Evolutionary conservation across 768 basidiomycete species (phyloP).

Genomic region (Leucocoprinus leucothites): DNA sequence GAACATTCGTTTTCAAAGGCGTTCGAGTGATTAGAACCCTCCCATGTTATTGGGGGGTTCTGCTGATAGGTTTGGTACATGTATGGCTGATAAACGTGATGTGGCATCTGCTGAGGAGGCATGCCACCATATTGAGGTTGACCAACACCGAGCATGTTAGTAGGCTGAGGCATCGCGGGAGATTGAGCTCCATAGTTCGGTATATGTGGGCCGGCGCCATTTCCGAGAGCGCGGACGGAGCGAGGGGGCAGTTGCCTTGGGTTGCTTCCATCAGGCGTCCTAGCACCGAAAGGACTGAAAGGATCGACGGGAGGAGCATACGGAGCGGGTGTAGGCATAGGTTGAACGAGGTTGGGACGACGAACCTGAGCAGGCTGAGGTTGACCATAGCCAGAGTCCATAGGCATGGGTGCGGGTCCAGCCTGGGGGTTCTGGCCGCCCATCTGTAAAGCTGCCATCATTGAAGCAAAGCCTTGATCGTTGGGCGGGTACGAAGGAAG

Average conservation of each 20-base stretch:
- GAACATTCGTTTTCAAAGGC: slow-evolving; percentile 33
- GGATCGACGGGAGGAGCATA: slow-evolving; percentile 43
- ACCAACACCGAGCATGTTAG: slow-evolving; percentile 58
- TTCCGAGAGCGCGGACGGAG: slow-evolving; percentile 46
- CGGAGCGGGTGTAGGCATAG: slow-evolving; percentile 24
- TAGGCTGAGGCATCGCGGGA: slow-evolving; percentile 54
- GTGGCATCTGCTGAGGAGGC: slow-evolving; percentile 55
- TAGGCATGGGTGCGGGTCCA: slow-evolving; percentile 51
- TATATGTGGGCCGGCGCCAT: slow-evolving; percentile 25
- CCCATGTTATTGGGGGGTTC: slow-evolving; percentile 60
- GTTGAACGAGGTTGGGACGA: slow-evolving; percentile 24
- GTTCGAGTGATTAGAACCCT: slow-evolving; percentile 50
- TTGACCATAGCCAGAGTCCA: slow-evolving; percentile 59
- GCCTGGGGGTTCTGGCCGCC: slow-evolving; percentile 84
- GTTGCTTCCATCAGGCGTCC: slow-evolving; percentile 41
- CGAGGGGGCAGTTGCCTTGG: slow-evolving; percentile 46
- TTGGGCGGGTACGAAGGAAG: slow-evolving; percentile 77
- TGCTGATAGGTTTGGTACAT: slow-evolving; percentile 86
- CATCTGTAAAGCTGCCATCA: slow-evolving; percentile 93
- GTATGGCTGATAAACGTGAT: slow-evolving; percentile 75
- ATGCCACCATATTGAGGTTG: slow-evolving; percentile 66
- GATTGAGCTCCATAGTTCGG: slow-evolving; percentile 57
- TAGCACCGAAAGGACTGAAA: slow-evolving; percentile 50
- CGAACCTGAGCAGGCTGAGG: slow-evolving; percentile 31
- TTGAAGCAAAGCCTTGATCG: slow-evolving; percentile 83